Percentiles rank a stretch among this genome's conserved stretches.
Conservation (phyloP, 768 basidiomycete species). For the Tulasnella sp. region DNA sequence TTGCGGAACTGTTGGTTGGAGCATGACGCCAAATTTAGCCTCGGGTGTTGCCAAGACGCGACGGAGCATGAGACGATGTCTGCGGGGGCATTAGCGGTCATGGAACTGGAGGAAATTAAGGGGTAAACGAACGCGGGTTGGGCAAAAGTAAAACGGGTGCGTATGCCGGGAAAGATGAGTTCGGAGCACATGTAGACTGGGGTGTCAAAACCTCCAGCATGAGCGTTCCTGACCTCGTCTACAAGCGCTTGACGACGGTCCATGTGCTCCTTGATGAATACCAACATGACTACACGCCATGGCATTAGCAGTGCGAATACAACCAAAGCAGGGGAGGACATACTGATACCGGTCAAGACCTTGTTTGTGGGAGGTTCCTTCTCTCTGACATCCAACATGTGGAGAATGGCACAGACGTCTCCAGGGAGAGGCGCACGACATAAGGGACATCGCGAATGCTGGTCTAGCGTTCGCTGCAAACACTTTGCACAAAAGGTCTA, state of each 20-base stretch:
- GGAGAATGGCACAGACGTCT: background rate
- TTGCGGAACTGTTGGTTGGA: background rate
- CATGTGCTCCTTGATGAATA: conserved; percentile 2
- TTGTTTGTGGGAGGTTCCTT: conserved; percentile 2
- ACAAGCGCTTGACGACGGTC: background rate
- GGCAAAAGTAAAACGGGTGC: conserved; percentile 5
- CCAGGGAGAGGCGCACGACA: background rate
- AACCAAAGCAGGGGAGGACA: background rate
- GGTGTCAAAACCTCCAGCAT: conserved; percentile 1
- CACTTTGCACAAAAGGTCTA: conserved; percentile 14
- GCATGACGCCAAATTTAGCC: background rate
- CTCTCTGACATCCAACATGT: background rate
- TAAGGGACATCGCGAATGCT: conserved; percentile 4
- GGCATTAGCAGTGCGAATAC: background rate
- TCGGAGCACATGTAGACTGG: background rate
- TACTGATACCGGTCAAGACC: conserved; percentile 10
- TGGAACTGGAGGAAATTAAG: background rate
- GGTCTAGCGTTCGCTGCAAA: conserved; percentile 6
- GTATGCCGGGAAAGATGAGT: background rate
- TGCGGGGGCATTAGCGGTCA: background rate
- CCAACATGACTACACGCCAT: background rate
- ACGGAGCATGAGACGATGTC: conserved; percentile 12
- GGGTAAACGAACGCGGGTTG: background rate
- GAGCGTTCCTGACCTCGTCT: background rate
- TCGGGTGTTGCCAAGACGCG: background rate